Base-by-base conservation (phyloP, 768 basidiomycete genomes). In the Termitomyces sp. region DNA sequence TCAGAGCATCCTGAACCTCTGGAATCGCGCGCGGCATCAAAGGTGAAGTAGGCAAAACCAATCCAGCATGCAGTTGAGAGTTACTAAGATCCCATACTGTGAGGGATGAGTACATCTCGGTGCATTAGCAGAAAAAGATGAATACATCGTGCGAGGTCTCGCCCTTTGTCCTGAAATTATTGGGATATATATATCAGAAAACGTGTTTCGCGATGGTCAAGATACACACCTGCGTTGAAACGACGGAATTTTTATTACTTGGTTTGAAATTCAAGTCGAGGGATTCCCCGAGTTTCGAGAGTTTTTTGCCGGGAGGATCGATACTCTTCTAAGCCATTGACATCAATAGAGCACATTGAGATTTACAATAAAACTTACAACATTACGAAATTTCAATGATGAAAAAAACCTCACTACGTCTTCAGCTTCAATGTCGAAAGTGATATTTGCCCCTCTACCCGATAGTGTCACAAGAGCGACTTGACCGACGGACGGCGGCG, bases 341-440 rank as follows among this genome's bases (percentile, higher is more conserved):
- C 9, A 28, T 51, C 2, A n/a, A 39, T 27, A 23, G 9, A 37
- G 17, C 17, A 35, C 37, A 10, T 27, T 28, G n/a, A 39, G 5
- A 19, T 17, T 7, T n/a, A 40, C 25, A 25, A 19, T n/a, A 2
- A 9, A 21, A 49, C 76, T 63, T 52, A 84, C 85, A 67, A 85
- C 64, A 50, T 73, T 73, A 44, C 85, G 74, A 52, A 70, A 67
- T 39, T 70, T 72, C 45, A 84, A 56, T 5, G 74, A 68, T 34
- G 73, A 61, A 54, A 72, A 56, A 52, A 86, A 80, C 46, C 72
- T 72, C 25, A 65, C 54, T 4, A 76, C 35, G 23, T 70, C 66
- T 25, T 63, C 59, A 27, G 61, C 65, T 16, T 68, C 62, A 39
- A 86, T 59, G 14, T 69, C 55, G 63, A 82, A 83, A 2, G 68